Base-by-base conservation (phyloP, 2,329 filamentous ascomycete genomes). In the Cercospora nicotianae region DNA sequence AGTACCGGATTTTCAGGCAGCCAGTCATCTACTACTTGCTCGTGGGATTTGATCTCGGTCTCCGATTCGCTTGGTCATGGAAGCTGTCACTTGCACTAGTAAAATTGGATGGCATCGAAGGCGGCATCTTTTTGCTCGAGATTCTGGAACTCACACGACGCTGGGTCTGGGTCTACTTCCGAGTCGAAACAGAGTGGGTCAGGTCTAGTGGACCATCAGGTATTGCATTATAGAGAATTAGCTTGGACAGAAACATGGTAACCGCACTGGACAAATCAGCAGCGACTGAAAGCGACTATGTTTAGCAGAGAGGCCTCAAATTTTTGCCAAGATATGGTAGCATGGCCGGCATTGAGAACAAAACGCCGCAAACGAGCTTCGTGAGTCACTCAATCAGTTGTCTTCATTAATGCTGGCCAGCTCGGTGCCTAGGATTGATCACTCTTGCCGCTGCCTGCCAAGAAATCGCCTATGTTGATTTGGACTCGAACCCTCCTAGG, bases 91-190 rank as follows among this genome's bases (percentile, higher is more conserved):
- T 92, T 31, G 90, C 91, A 77, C 82, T 97, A 66, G 90, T 94
- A 77, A 91, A 91, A 77, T 89, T 96, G 66, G 90, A 91, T 73
- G 93, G 97, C 77, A 87, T 93, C 62, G 95, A 98, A 81, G 90
- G 89, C 65, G 92, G 92, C 7, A 91, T 98, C 55, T 99, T 97
- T 77, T 75, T 94, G 28, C 87, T 98, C 75, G 91, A 97, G 82
- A 85, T 92, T 55, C 83, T 97, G 10, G 95, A 99, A 81, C 91
- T 98, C 18, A 85, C 92, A 57, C 87, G 95, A 59, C 86, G 95
- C 66, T 98, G 94, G 93, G 86, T 98, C 69, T 99, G 95, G 95
- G 93, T 97, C 66, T 98, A 97, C 80, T 92, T 98, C 81, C 87
- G 95, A 9, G 90, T 96, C 48, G 95, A 99, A 83, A 94, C 93